phyloP scores from a whole-genome alignment of 2,329 filamentous ascomycete genomes.

The Pseudogymnoascus sp. region DNA sequence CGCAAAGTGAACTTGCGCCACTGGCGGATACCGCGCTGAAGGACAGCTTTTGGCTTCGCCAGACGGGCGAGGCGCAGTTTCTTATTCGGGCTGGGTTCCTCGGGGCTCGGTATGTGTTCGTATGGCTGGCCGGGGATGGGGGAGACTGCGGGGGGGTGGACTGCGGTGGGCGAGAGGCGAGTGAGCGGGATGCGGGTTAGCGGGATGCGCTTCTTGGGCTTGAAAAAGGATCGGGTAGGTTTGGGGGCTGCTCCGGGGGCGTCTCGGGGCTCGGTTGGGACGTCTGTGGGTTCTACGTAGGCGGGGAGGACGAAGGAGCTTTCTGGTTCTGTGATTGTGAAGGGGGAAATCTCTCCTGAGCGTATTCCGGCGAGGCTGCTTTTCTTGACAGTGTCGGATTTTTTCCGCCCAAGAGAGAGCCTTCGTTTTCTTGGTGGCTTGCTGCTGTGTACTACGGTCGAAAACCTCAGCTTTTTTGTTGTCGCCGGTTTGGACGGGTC shows the following conservation, averaged over 20 bases:
- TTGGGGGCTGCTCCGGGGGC: neutral
- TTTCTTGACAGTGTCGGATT: neutral
- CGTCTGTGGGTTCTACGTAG: neutral
- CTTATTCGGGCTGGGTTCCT: neutral
- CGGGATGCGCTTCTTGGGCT: neutral
- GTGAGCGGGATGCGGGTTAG: neutral
- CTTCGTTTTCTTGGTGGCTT: neutral
- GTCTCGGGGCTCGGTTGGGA: neutral
- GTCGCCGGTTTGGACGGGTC: neutral
- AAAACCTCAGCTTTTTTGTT: neutral
- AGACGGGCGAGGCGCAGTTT: neutral
- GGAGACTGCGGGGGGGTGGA: neutral
- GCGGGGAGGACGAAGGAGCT: neutral
- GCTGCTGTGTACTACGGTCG: neutral
- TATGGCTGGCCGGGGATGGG: neutral
- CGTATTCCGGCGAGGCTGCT: neutral
- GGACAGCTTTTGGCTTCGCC: neutral
- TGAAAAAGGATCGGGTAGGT: neutral
- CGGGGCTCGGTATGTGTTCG: neutral
- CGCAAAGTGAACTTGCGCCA: conserved; percentile 14
- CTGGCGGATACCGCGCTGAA: conserved; percentile 10
- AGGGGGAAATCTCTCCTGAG: neutral
- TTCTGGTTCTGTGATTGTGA: neutral
- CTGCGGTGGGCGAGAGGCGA: neutral
- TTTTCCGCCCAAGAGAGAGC: neutral